These are phyloP conservation scores for Zygosaccharomyces rouxii DNA, from an alignment of 805 yeast species.

Conservation along the genomic window DNA sequence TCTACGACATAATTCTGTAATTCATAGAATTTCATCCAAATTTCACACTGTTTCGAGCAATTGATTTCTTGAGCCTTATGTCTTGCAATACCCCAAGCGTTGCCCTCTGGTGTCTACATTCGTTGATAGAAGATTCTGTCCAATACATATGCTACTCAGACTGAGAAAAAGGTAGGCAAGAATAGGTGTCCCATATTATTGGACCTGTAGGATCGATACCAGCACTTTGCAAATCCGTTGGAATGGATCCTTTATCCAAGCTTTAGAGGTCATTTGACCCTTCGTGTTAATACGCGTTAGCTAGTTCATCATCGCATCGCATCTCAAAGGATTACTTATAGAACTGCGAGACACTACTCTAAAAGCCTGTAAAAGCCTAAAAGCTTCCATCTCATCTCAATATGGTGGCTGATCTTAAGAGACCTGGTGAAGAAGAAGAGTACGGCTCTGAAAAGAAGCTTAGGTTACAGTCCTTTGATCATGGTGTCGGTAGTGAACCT, in stretches of 20 bases:
- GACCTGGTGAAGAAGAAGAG: conserved; percentile 21
- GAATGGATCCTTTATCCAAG: neutral
- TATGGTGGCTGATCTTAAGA: conserved; percentile 13
- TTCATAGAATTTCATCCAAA: no score
- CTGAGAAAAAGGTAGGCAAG: no score
- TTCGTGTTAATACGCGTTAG: conserved; percentile 1
- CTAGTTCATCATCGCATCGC: neutral
- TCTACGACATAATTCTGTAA: no score
- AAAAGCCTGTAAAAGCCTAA: neutral
- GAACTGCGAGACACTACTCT: neutral
- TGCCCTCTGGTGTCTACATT: no score
- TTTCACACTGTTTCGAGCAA: no score
- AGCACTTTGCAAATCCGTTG: neutral
- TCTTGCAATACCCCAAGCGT: no score
- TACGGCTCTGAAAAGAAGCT: conserved; percentile 23
- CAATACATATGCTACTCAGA: no score
- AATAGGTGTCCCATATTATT: no score
- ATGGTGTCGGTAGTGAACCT: conserved; percentile 34
- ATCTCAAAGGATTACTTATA: neutral
- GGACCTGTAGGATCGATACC: no score
- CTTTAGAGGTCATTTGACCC: neutral
- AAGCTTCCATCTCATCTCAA: neutral
- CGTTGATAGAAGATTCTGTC: no score
- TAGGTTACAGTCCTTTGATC: conserved; percentile 29
- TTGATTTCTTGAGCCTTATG: no score